A percentile compares a stretch with the other conserved stretches of the same genome.
Evolutionary conservation across 805 yeast species (phyloP).

Genomic region (Metschnikowia rubicola): DNA sequence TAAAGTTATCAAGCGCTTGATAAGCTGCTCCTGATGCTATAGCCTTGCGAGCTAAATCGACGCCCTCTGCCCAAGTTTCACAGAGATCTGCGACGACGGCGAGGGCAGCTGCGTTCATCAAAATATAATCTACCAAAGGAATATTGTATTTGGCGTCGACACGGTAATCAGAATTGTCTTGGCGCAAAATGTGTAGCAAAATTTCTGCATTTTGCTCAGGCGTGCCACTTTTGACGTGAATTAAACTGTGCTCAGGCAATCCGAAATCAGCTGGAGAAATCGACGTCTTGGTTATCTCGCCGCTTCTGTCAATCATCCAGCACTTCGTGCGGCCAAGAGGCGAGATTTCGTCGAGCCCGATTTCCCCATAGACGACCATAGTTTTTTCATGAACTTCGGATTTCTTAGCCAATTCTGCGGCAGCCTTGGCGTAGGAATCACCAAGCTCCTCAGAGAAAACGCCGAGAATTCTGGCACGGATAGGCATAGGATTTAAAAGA

Average conservation of each 20-base stretch:
- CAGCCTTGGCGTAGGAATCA: conserved; percentile 78
- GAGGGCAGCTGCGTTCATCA: conserved; percentile 84
- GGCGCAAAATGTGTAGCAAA: conserved; percentile 43
- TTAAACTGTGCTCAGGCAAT: conserved; percentile 65
- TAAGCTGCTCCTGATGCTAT: conserved; percentile 68
- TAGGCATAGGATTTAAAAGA: conserved; percentile 82
- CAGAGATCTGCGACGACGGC: conserved; percentile 75
- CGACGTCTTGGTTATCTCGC: conserved; percentile 40
- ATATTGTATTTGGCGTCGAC: conserved; percentile 38
- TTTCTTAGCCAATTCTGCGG: conserved; percentile 54
- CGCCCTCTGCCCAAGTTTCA: conserved; percentile 72
- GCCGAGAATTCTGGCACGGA: conserved; percentile 79
- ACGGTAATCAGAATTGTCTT: conserved; percentile 45
- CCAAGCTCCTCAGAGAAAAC: conserved; percentile 82
- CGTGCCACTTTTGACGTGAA: conserved; percentile 74
- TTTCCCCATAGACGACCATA: conserved; percentile 89
- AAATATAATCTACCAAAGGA: conserved; percentile 84
- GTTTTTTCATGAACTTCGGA: conserved; percentile 50
- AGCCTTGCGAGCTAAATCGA: conserved; percentile 63
- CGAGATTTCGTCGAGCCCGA: conserved; percentile 90
- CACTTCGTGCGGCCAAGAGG: conserved; percentile 79
- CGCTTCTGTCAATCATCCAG: conserved; percentile 62
- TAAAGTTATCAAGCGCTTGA: conserved; percentile 54
- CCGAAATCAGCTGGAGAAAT: conserved; percentile 79
- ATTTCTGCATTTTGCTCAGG: conserved; percentile 77